Evolutionary conservation across 805 yeast species (phyloP), one percentile per base, ranked within the genome.

Genomic region (Kazachstania africana): DNA sequence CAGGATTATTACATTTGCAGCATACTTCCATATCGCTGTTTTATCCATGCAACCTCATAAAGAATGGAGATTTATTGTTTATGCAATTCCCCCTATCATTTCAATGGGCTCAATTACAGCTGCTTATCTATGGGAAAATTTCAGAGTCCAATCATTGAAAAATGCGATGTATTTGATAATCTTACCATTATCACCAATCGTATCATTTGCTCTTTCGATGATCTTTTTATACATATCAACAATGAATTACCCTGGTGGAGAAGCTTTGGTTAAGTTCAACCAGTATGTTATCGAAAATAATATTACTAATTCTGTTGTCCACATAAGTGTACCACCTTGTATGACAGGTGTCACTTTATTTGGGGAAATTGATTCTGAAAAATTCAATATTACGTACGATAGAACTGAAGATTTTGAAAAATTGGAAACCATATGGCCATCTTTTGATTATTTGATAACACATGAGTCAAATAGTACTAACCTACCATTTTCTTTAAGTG

Each of bases 51-150:
- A 81, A 53, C 85, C 91, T 3, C 96, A 88, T 46, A 88, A 88
- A 51, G 97, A 88, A 60, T 83, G 94, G 94, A 69, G 96, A 44
- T 88, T 88, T 47, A 73, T 88, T 25, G 62, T 78, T 12, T 88
- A 87, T 53, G 60, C 75, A 0, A 59, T 79, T 4, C 95, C 96
- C 1, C 62, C 77, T 0, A 52, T 83, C 36, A 72, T 78, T 0
- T 44, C 78, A 13, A 48, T 70, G 20, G 85, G 80, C 5, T 75
- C 91, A 2, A 60, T 68, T 27, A 82, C 81, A 5, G 66, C 77
- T 12, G 53, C 68, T 1, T 47, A 44, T 28, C 22, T 62, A 16
- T 56, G 55, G 46, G 64, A 57, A 39, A 38, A 60, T 15, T 40
- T 62, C 33, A 43, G 36, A 32, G 39, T 50, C 14, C 41, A 36